Evolutionary conservation across 176 grass and related monocot species (phyloP).

Genomic region (Cenchrus americanus): DNA sequence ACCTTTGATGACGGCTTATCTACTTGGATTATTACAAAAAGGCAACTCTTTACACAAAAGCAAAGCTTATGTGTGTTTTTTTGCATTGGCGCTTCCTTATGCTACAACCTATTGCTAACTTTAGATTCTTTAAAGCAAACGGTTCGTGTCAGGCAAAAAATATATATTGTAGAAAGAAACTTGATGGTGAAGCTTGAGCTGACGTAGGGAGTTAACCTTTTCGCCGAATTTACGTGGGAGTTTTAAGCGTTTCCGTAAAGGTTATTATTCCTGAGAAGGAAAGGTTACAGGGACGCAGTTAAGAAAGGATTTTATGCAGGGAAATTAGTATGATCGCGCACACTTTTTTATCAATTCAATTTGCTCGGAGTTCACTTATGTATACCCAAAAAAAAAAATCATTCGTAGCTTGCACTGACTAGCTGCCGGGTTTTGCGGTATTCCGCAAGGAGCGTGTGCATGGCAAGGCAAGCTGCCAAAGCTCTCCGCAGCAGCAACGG

Average conservation of each 20-base stretch:
- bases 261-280: no score
- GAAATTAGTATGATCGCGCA: no score
- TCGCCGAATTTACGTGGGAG: not conserved
- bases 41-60: not conserved
- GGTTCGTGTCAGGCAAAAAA: not conserved
- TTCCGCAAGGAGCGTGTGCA: not conserved
- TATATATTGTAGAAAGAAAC: not conserved
- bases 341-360: no score
- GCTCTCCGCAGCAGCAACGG: not conserved
- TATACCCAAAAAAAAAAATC: no score
- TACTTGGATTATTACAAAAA: slow-evolving; percentile 18
- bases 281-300: no score
- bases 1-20: slow-evolving; percentile 31
- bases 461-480: no score
- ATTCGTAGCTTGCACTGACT: not conserved
- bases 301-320: no score
- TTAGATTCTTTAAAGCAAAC: slow-evolving; percentile 23
- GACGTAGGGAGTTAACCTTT: not conserved
- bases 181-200: not conserved
- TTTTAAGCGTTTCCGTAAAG: no score
- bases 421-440: not conserved
- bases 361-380: no score
- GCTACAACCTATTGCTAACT: not conserved
- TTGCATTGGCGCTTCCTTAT: not conserved
- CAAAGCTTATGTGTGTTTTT: not conserved